phyloP scores from a whole-genome alignment of 148 eudicot genomes.

The Camellia granthamiana region DNA sequence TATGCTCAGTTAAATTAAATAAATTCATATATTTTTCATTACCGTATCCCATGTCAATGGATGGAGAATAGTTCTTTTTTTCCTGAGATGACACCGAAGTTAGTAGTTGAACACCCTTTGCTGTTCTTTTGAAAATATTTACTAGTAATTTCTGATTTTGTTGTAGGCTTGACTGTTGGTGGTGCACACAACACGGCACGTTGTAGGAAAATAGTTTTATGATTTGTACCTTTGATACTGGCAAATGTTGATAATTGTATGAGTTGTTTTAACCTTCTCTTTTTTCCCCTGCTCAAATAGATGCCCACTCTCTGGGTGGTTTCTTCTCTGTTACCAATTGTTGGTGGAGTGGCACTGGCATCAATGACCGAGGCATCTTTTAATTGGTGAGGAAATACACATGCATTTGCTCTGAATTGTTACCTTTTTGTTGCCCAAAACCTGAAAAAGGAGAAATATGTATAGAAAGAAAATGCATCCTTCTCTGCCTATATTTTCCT shows the following conservation, averaged over 20 bases:
- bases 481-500: neutral
- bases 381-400: slow-evolving; percentile 62
- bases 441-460: neutral
- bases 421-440: slow-evolving; percentile 3
- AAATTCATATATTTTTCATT: no score
- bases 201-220: neutral
- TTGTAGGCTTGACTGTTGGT: neutral
- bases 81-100: neutral
- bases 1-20: no score
- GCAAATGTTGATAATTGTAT: neutral
- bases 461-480: neutral
- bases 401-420: slow-evolving; percentile 9
- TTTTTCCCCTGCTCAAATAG: slow-evolving; percentile 32
- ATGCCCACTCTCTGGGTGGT: slow-evolving; percentile 82
- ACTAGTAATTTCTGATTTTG: neutral
- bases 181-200: neutral
- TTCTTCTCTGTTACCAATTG: slow-evolving; percentile 77
- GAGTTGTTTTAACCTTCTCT: neutral
- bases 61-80: no score
- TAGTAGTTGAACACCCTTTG: neutral
- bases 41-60: no score
- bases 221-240: neutral
- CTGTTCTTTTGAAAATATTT: neutral
- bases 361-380: slow-evolving; percentile 91
- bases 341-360: slow-evolving; percentile 94